Evolutionary conservation across 2,329 filamentous ascomycete genomes (phyloP), one percentile per base, ranked within the genome.

Genomic region (Zymoseptoria pseudotritici): DNA sequence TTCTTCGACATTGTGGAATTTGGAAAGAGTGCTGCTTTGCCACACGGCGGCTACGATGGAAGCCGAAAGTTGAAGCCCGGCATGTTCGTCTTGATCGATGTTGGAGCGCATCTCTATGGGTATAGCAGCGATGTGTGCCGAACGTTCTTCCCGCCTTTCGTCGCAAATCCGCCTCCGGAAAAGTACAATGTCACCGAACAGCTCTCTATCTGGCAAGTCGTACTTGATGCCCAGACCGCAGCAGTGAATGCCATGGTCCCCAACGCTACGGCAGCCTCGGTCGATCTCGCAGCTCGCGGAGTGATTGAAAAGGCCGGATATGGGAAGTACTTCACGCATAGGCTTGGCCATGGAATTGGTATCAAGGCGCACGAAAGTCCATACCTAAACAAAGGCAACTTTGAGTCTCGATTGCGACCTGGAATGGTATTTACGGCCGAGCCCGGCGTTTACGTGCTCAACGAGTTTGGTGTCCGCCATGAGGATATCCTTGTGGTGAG

Each of bases 1-100:
- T 86, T 86, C 71, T 86, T 87, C 69, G 79, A 86, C 67, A 83
- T 86, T 61, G 84, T 87, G 0, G 76, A 86, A 3, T 87, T 87
- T 58, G 83, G 82, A 53, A 79, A 81, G 63, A 76, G 82, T 55
- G 80, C 80, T 0, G 79, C 81, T 0, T 72, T 83, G 4, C 80
- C 81, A 0, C 81, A 84, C 61, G 81, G 82, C 0, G 81, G 81
- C 1, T 77, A 77, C 10, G 78, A 81, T 6, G 81, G 75, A 1
- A 69, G 64, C 17, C 82, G 82, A 66, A 75, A 78, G 53, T 72
- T 86, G 8, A 78, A 79, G 10, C 66, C 77, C 11, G 80, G 83
- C 50, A 83, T 78, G 29, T 82, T 87, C 72, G 74, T 87, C 0
- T 74, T 87, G 11, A 86, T 87, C 51, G 84, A 87, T 60, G 83